Evolutionary conservation across 768 basidiomycete species (phyloP).

Genomic region (Antrodiella citrinella): DNA sequence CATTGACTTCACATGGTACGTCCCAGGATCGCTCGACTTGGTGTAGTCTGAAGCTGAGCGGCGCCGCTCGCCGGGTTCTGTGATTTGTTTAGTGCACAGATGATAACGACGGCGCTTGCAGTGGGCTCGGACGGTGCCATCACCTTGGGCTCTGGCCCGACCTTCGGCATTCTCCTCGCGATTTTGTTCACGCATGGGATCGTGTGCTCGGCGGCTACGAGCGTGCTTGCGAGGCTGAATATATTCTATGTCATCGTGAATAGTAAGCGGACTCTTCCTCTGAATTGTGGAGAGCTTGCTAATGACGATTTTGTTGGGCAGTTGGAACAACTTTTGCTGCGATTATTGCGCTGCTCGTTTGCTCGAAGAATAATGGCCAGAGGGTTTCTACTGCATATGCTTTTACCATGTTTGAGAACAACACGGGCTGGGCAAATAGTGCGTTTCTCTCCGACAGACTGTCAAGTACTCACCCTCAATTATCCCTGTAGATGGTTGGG

Average conservation of each 20-base stretch:
- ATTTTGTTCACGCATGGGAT: slow-evolving; percentile 61
- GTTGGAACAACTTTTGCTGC: slow-evolving; percentile 61
- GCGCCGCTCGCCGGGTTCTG: too few relatives aligned
- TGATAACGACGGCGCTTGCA: slow-evolving; percentile 66
- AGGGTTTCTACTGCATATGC: slow-evolving; percentile 59
- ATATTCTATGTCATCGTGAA: slow-evolving; percentile 63
- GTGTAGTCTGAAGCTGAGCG: too few relatives aligned
- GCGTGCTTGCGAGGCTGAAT: slow-evolving; percentile 58
- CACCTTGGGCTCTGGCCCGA: slow-evolving; percentile 48
- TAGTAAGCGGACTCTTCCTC: slow-evolving; percentile 27
- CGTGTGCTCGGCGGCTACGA: slow-evolving; percentile 65
- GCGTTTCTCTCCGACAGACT: slow-evolving; percentile 3
- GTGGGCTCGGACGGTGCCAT: slow-evolving; percentile 48
- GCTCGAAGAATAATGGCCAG: slow-evolving; percentile 40
- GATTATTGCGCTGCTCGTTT: slow-evolving; percentile 50
- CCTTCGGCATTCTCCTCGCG: slow-evolving; percentile 58
- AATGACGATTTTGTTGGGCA: slow-evolving; percentile 17
- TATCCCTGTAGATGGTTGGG: slow-evolving; percentile 50
- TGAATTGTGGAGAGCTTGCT: not conserved
- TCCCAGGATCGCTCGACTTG: not conserved
- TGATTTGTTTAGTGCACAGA: slow-evolving; percentile 68
- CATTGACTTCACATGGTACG: slow-evolving; percentile 65
- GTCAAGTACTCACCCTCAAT: not conserved
- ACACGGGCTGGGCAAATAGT: slow-evolving; percentile 61
- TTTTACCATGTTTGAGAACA: slow-evolving; percentile 64